Evolutionary conservation across 192 early-diverging fungal species (phyloP).

Genomic region (Linnemannia hyalina): DNA sequence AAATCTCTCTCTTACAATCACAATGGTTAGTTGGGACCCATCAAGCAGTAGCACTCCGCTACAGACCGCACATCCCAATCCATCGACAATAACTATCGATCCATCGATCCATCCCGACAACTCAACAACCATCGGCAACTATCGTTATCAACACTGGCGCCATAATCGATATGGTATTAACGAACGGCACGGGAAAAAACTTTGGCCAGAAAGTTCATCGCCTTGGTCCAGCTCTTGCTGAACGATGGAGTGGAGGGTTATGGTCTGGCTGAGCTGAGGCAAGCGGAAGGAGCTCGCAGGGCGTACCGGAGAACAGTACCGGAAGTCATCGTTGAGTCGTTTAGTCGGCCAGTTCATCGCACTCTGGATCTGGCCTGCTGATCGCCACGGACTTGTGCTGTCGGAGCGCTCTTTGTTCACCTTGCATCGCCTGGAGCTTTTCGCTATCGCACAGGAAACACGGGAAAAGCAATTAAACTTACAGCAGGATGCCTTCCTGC

Average conservation of each 20-base stretch:
- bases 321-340: neutral
- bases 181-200: neutral
- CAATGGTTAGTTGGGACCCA: conserved; percentile 41
- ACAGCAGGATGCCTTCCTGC: neutral
- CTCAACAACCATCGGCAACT: neutral
- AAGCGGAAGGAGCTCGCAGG: neutral
- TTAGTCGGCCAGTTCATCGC: neutral
- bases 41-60: neutral
- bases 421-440: neutral
- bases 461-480: too few relatives aligned
- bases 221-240: neutral
- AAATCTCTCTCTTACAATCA: conserved; percentile 50
- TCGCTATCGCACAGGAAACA: neutral
- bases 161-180: too few relatives aligned
- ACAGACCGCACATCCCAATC: neutral
- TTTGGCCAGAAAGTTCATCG: neutral
- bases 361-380: neutral
- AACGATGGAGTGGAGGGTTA: neutral
- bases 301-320: neutral
- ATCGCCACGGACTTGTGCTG: neutral
- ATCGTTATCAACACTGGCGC: neutral
- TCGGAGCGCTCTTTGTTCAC: neutral
- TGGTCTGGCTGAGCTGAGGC: neutral
- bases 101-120: conserved; percentile 28
- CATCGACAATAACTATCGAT: conserved; percentile 12